Evolutionary conservation across 768 basidiomycete species (phyloP), one percentile per base, ranked within the genome.

Genomic region (Russula sp.): DNA sequence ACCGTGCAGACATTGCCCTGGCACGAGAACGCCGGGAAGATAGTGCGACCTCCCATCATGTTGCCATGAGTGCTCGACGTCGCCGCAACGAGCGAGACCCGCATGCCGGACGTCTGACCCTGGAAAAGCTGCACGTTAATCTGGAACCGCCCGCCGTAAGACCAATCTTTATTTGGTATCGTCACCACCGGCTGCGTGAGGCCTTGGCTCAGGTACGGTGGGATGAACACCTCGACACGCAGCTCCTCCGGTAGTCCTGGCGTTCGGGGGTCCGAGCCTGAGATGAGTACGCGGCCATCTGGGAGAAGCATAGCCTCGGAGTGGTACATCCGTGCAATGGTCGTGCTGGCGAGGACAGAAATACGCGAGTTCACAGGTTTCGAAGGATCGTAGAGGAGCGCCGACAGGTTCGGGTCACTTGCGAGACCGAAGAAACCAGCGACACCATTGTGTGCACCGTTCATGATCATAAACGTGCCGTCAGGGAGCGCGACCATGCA

Each of bases 41-140:
- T 74, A 1, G 82, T 84, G 59, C 87, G 79, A 1, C 82, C 80
- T 1, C 86, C 87, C 86, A 91, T 90, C 0, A 83, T 74, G 67
- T 90, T 91, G 11, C 88, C 89, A 70, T 89, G 88, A 0, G 87
- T 89, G 60, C 86, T 88, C 32, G 89, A 89, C 0, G 82, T 82
- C 3, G 87, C 88, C 85, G 79, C 88, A 61, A 86, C 74, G 62
- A 87, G 86, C n/a, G 84, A 91, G 39, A 84, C 75, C 1, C 79
- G 76, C 76, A 95, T 81, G 49, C 70, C 77, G 53, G 64, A 72
- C 16, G 74, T 81, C 40, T 76, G 70, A 61, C 79, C 73, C 66
- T 79, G 72, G 70, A 70, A 70, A 4, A 79, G 72, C 27, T 68
- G 74, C 58, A 81, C 78, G 0, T 73, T 76, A 66, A 92, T 86